Conservation (phyloP, 2,329 filamentous ascomycete genomes). For the Neofusicoccum kwambonambiense region DNA sequence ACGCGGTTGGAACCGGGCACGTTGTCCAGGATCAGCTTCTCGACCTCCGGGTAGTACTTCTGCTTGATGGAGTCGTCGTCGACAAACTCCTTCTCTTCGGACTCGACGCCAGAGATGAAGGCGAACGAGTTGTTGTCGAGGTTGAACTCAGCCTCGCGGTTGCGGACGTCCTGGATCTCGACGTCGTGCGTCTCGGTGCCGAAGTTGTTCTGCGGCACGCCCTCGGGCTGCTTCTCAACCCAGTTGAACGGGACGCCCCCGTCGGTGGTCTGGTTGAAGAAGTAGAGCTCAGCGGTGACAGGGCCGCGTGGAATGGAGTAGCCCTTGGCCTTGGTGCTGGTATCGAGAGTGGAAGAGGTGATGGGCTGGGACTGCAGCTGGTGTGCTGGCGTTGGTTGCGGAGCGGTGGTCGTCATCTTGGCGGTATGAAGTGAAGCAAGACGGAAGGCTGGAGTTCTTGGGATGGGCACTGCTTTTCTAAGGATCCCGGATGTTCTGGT, state of each 20-base stretch:
- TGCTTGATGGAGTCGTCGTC: conserved; percentile 67
- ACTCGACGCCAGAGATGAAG: conserved; percentile 58
- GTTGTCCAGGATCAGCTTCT: conserved; percentile 64
- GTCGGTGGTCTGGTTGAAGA: conserved; percentile 62
- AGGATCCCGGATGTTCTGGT: background rate
- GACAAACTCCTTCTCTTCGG: conserved; percentile 58
- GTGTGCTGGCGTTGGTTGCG: conserved; percentile 43
- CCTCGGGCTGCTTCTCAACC: conserved; percentile 63
- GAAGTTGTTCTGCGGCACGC: conserved; percentile 66
- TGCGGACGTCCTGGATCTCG: conserved; percentile 70
- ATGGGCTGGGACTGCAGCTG: conserved; percentile 33
- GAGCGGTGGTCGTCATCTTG: conserved; percentile 45
- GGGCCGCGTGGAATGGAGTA: conserved; percentile 56
- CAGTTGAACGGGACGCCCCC: conserved; percentile 63
- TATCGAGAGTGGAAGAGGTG: conserved; percentile 28
- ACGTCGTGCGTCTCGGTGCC: conserved; percentile 49
- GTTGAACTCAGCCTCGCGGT: conserved; percentile 62
- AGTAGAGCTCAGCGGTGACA: conserved; percentile 63
- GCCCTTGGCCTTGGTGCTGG: conserved; percentile 25
- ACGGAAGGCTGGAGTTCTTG: too few relatives aligned
- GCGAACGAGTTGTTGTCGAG: conserved; percentile 76
- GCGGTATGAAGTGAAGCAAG: background rate
- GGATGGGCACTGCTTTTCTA: background rate
- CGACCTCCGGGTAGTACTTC: conserved; percentile 83
- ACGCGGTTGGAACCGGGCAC: conserved; percentile 67